phyloP scores from a whole-genome alignment of 805 yeast species.

The Suhomyces sp. region DNA sequence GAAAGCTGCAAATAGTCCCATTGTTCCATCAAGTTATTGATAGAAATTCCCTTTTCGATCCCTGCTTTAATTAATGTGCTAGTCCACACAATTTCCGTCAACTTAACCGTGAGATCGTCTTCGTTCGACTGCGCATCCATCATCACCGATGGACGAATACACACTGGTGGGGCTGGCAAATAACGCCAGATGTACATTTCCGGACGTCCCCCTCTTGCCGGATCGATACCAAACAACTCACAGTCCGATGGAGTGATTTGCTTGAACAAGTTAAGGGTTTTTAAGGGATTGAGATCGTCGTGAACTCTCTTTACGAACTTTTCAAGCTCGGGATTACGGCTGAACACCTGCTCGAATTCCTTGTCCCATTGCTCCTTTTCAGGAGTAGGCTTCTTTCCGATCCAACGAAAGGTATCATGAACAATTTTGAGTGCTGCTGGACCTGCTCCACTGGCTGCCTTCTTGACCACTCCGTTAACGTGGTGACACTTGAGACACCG shows the following conservation, averaged over 20 bases:
- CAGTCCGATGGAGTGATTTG: constrained; percentile 85
- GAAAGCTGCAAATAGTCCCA: constrained; percentile 97
- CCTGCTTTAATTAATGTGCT: constrained; percentile 94
- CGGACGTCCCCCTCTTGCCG: constrained; percentile 86
- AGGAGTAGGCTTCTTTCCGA: constrained; percentile 82
- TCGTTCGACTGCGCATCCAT: constrained; percentile 93
- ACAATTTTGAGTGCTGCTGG: constrained; percentile 93
- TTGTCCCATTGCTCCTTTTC: constrained; percentile 87
- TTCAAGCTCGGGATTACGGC: constrained; percentile 82
- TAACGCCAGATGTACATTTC: constrained; percentile 97
- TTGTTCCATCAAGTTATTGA: constrained; percentile 94
- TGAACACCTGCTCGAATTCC: constrained; percentile 73
- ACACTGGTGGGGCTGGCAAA: constrained; percentile 97
- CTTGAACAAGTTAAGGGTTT: constrained; percentile 82
- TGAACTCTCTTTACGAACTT: constrained; percentile 80
- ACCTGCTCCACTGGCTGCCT: constrained; percentile 88
- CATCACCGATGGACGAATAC: constrained; percentile 94
- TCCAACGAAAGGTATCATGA: constrained; percentile 94
- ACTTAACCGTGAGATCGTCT: constrained; percentile 93
- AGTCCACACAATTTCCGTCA: constrained; percentile 96
- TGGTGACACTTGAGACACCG: constrained; percentile 85
- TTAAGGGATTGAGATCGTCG: constrained; percentile 92
- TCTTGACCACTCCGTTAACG: constrained; percentile 94
- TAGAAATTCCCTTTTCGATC: constrained; percentile 88
- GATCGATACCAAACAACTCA: constrained; percentile 87